These are phyloP conservation scores for Leccinum sublutescens DNA, from an alignment of 768 basidiomycete species.

Conservation along the genomic window DNA sequence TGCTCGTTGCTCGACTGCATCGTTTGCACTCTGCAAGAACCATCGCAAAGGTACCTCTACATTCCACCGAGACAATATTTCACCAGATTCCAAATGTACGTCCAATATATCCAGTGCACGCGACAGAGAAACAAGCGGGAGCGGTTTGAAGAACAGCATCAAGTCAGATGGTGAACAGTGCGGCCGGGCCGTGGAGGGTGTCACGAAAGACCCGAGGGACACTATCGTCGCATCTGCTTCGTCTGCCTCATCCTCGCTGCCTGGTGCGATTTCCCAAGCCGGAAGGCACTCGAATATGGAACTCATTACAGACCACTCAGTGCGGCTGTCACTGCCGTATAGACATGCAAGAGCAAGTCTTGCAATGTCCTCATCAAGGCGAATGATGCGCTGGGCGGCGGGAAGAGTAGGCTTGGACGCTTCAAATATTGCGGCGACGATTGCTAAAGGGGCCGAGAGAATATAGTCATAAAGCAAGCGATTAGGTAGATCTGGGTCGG, in stretches of 20 bases:
- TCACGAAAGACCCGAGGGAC: constrained; percentile 77
- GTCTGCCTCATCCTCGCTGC: constrained; percentile 65
- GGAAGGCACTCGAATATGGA: constrained; percentile 95
- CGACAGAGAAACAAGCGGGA: constrained; percentile 73
- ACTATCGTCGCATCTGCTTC: constrained; percentile 78
- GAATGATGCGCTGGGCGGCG: constrained; percentile 65
- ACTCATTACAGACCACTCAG: constrained; percentile 84
- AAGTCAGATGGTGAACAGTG: constrained; percentile 66
- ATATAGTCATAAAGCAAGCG: constrained; percentile 73
- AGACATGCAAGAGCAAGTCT: constrained; percentile 84
- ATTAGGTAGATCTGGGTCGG: constrained; percentile 64
- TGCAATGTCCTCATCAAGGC: constrained; percentile 80
- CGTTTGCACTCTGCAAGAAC: constrained; percentile 77
- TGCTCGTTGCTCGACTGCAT: constrained; percentile 68
- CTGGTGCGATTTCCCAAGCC: constrained; percentile 68
- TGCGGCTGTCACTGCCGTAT: constrained; percentile 74
- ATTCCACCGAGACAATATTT: constrained; percentile 87
- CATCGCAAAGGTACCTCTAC: constrained; percentile 82
- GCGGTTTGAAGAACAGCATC: constrained; percentile 76
- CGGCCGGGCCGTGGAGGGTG: constrained; percentile 63
- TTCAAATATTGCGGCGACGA: constrained; percentile 77
- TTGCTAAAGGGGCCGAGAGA: constrained; percentile 62
- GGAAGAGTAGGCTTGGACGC: constrained; percentile 89
- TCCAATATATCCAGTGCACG: constrained; percentile 88
- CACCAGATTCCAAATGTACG: constrained; percentile 90